Evolutionary conservation across 2,329 filamentous ascomycete species (phyloP), one percentile per base, ranked within the genome.

Genomic region (Bipolaris zeicola): DNA sequence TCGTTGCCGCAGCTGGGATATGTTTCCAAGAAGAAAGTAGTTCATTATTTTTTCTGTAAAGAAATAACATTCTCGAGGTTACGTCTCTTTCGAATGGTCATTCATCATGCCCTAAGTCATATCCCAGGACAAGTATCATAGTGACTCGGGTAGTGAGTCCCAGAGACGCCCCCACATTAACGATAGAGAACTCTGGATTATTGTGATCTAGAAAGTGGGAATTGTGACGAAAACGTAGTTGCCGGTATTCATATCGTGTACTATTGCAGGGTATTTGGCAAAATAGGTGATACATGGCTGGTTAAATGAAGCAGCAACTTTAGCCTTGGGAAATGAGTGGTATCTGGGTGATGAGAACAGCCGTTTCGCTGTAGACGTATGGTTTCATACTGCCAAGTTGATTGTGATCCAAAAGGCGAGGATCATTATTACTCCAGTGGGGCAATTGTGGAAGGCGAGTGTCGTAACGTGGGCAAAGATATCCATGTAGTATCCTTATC

Each of bases 301-400:
- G 56, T 45, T 58, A 60, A 44, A 66, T 66, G 60, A 58, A 63
- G 33, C 55, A 33, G 49, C 16, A 50, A 36, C 55, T 69, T 71
- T 71, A 72, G 58, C 66, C 68, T 63, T 53, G 57, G 59, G 60
- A 62, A 26, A 50, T 59, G 54, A 58, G 61, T 55, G 48, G 42
- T 38, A 51, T 24, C 62, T 62, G 61, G n/a, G 62, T 61, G 47
- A 57, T 57, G n/a, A 33, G 36, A 16, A 36, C 50, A 37, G 1
- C 14, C 6, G 47, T 31, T 52, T 26, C 31, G 28, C 34, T 46
- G 55, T 43, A 54, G 46, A 26, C 43, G 49, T 51, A 62, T 34
- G 16, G 13, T 28, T 18, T 5, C 24, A 45, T 41, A 18, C 4
- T 16, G 4, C 3, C 14, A 16, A 1, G 4, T 20, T 3, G 26